Evolutionary conservation across 768 basidiomycete genomes (phyloP), one percentile per base, ranked within the genome.

Genomic region (Suillus subalutaceus): DNA sequence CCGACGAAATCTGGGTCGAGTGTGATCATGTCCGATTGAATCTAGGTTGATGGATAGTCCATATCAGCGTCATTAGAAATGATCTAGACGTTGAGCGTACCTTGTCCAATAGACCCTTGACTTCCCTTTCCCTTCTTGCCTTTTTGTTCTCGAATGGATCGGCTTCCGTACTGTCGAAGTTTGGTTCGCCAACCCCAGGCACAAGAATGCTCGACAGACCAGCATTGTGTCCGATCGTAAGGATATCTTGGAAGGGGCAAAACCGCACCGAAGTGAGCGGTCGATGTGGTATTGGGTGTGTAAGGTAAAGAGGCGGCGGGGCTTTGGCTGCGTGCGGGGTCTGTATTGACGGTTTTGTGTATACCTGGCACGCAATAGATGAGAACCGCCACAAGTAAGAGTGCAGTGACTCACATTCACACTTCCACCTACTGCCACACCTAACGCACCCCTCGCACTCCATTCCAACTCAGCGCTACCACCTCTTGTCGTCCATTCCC

Each of bases 121-220:
- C 94, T 77, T 99, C 97, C 65, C 93, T 84, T 80, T 99, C 97
- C 63, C 93, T 84, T 65, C 95, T 79, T 26, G 91, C 84, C 68
- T 87, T 89, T 75, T 85, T 88, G 72, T 90, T 86, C 78, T 99
- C 97, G 80, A 92, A 98, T 3, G 96, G 95, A 85, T 99, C 96
- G 0, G 94, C 93, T 77, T 99, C 97, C 16, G 84, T 77, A 65
- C 91, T 92, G 73, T 99, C 97, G 75, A 96, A 97, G 82, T 97
- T 96, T 56, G 96, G 88, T 77, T 99, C 96, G 41, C 97, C 97
- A 10, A 90, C 81, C 35, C 97, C 97, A 0, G 97, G 97, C 0
- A 99, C 90, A 63, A 99, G 83, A 61, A 99, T 85, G 50, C 87
- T 91, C 6, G 93, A 93, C 18, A 99, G 80, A 1, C 97, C 97